phyloP scores from a whole-genome alignment of 257 asterid species.

The Gentiana dahurica region DNA sequence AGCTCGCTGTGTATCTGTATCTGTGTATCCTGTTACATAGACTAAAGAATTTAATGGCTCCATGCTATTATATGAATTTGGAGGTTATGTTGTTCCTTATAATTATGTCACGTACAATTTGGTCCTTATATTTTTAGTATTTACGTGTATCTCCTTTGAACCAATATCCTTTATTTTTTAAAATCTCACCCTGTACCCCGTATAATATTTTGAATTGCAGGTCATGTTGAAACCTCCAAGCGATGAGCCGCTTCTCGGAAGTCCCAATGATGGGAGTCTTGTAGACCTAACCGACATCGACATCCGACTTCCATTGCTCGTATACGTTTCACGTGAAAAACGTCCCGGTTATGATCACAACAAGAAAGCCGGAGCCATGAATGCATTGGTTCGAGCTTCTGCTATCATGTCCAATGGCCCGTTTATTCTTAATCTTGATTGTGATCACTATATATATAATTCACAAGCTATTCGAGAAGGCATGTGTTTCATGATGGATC shows the following conservation, averaged over 20 bases:
- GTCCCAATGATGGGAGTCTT: conserved; percentile 33
- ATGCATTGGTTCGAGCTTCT: conserved; percentile 72
- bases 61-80: no score
- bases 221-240: conserved; percentile 84
- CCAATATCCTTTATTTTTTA: no score
- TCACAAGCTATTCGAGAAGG: conserved; percentile 74
- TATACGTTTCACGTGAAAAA: conserved; percentile 71
- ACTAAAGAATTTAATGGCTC: no score
- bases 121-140: no score
- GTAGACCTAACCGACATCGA: conserved; percentile 41
- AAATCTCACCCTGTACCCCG: no score
- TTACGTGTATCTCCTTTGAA: no score
- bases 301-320: conserved; percentile 74
- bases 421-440: conserved; percentile 69
- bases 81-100: no score
- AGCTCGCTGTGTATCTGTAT: no score
- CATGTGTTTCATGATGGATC: conserved; percentile 79
- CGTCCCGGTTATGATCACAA: conserved; percentile 80
- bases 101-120: no score
- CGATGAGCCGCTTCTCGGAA: conserved; percentile 55
- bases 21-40: no score
- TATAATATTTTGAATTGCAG: conserved; percentile 11
- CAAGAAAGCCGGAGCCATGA: conserved; percentile 84
- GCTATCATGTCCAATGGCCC: conserved; percentile 79
- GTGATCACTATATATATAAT: conserved; percentile 66